Evolutionary conservation across 768 basidiomycete species (phyloP).

Genomic region (Cytidiella melzeri): DNA sequence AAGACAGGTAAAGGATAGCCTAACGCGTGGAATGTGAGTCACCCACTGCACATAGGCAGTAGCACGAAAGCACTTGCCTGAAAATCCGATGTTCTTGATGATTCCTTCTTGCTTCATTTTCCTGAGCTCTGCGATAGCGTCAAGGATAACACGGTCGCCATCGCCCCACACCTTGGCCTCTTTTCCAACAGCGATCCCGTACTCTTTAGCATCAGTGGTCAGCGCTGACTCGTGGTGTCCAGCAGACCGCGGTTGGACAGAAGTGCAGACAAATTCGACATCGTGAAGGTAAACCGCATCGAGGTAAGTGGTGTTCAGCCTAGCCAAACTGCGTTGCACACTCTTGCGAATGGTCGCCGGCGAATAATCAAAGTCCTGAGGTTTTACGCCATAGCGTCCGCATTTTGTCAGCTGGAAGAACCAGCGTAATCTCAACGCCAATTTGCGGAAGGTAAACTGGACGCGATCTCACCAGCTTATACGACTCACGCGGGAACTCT

Average conservation of each 20-base stretch:
- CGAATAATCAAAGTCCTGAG: slow-evolving; percentile 65
- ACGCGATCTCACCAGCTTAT: slow-evolving; percentile 53
- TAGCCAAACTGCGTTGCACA: slow-evolving; percentile 57
- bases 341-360: slow-evolving; percentile 59
- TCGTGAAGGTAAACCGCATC: slow-evolving; percentile 84
- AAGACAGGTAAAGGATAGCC: slow-evolving; percentile 80
- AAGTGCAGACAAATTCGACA: slow-evolving; percentile 66
- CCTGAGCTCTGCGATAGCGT: slow-evolving; percentile 58
- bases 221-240: slow-evolving; percentile 58
- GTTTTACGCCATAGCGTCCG: slow-evolving; percentile 59
- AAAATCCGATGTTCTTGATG: slow-evolving; percentile 70
- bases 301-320: slow-evolving; percentile 71
- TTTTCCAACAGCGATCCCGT: slow-evolving; percentile 57
- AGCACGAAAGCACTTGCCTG: slow-evolving; percentile 48
- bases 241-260: slow-evolving; percentile 39
- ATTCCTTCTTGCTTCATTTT: slow-evolving; percentile 69
- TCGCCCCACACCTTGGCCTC: slow-evolving; percentile 54
- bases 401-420: slow-evolving; percentile 90
- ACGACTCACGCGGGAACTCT: slow-evolving; percentile 76
- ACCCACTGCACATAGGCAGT: neutral
- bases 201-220: slow-evolving; percentile 44
- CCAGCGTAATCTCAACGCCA: neutral
- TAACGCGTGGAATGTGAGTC: slow-evolving; percentile 22
- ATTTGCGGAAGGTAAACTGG: neutral
- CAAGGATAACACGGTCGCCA: slow-evolving; percentile 68